Conservation (phyloP, 441 rosid genomes). For the Gossypium davidsonii region DNA sequence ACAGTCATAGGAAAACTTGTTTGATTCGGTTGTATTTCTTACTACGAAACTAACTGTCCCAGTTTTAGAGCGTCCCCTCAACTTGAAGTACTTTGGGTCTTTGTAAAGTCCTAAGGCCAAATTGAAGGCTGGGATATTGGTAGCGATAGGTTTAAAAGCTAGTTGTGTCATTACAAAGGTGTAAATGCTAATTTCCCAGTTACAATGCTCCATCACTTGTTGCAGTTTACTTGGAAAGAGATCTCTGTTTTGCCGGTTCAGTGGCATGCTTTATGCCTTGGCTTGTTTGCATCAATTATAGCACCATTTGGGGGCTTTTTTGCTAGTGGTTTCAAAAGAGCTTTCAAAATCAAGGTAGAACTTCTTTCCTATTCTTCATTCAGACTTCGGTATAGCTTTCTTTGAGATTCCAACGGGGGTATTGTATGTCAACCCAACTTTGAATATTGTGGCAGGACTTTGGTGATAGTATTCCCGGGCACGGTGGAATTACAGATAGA, state of each 20-base stretch:
- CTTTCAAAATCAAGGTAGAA: slow-evolving; percentile 81
- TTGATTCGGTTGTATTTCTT: neutral
- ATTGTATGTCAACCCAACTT: neutral
- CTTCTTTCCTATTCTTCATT: slow-evolving; percentile 5
- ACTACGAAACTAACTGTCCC: neutral
- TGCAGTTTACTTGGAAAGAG: slow-evolving; percentile 74
- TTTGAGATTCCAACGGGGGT: neutral
- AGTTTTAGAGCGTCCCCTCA: neutral
- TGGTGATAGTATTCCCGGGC: slow-evolving; percentile 94
- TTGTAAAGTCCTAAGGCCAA: neutral
- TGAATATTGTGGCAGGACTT: slow-evolving; percentile 54
- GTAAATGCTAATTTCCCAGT: neutral
- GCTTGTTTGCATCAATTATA: slow-evolving; percentile 86
- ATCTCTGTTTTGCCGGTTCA: slow-evolving; percentile 65
- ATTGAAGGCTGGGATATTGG: neutral
- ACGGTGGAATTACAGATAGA: slow-evolving; percentile 92
- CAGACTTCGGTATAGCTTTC: neutral
- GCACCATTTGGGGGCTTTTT: slow-evolving; percentile 98
- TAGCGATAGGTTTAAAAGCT: neutral
- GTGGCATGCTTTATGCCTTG: slow-evolving; percentile 83
- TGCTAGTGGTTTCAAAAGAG: slow-evolving; percentile 92
- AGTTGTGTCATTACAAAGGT: neutral
- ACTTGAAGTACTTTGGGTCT: neutral
- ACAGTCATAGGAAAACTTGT: neutral
- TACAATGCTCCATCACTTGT: neutral